Conservation (phyloP, 2,329 filamentous ascomycete species). For the Ophiostoma himal-ulmi region DNA sequence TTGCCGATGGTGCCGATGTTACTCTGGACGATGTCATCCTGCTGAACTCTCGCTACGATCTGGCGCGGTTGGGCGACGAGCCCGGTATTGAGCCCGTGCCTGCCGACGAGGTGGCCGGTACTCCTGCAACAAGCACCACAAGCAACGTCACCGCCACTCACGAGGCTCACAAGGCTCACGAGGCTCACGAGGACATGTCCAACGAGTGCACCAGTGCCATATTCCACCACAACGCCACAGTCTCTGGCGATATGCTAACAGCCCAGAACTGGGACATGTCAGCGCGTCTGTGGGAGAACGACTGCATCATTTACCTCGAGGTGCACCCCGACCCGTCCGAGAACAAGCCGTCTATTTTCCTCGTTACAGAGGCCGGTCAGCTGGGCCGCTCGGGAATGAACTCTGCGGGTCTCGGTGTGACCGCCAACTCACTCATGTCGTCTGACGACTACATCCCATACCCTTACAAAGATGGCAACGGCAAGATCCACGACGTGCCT, state of each 20-base stretch:
- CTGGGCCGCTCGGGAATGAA: conserved; percentile 31
- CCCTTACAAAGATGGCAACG: conserved; percentile 15
- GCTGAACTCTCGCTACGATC: conserved; percentile 29
- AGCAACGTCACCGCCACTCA: background rate
- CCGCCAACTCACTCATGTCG: conserved; percentile 30
- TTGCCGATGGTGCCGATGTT: conserved; percentile 28
- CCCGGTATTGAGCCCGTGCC: conserved; percentile 1
- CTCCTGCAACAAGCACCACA: background rate
- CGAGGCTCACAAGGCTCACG: no score
- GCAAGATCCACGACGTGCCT: conserved; percentile 16
- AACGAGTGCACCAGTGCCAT: conserved; percentile 25
- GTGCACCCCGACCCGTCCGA: conserved; percentile 26
- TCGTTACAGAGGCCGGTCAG: conserved; percentile 32
- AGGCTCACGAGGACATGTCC: conserved; percentile 5
- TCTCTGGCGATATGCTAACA: conserved; percentile 18
- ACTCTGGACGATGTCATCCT: conserved; percentile 27
- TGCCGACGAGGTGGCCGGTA: background rate
- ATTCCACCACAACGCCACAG: conserved; percentile 22
- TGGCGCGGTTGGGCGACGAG: conserved; percentile 23
- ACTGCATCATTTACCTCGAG: conserved; percentile 31
- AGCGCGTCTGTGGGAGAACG: conserved; percentile 25
- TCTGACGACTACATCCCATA: conserved; percentile 28
- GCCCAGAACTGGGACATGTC: conserved; percentile 27
- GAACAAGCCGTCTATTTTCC: conserved; percentile 27
- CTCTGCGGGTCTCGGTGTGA: conserved; percentile 29